Conservation (phyloP, 345 rosid genomes). For the Rhodamnia rubescens region DNA sequence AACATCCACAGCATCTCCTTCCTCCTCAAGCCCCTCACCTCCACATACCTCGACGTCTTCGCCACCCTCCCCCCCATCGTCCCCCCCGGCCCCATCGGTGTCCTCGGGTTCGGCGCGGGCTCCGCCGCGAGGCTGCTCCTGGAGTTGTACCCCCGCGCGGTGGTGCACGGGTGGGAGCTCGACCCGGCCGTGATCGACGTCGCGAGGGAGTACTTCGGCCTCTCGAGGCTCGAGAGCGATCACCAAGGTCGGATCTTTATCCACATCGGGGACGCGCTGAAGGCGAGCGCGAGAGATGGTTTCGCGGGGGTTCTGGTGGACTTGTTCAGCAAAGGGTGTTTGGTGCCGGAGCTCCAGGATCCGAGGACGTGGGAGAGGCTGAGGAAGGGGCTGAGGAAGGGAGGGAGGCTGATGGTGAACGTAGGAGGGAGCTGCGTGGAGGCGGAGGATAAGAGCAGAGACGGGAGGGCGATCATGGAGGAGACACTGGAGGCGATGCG, state of each 20-base stretch:
- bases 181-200: constrained; percentile 74
- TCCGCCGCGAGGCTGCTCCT: constrained; percentile 59
- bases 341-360: constrained; percentile 85
- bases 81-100: constrained; percentile 69
- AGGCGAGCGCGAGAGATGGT: constrained; percentile 38
- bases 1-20: constrained; percentile 88
- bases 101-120: constrained; percentile 87
- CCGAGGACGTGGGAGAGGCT: constrained; percentile 51
- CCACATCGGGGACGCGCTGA: constrained; percentile 57
- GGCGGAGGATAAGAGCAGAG: constrained; percentile 49
- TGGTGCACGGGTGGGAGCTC: constrained; percentile 84
- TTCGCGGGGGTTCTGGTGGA: constrained; percentile 58
- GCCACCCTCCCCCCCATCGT: constrained; percentile 65
- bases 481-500: constrained; percentile 61
- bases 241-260: constrained; percentile 47
- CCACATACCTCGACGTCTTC: constrained; percentile 78
- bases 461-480: constrained; percentile 65
- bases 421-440: constrained; percentile 69
- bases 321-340: constrained; percentile 58
- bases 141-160: constrained; percentile 44
- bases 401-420: constrained; percentile 60
- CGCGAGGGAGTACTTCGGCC: constrained; percentile 68
- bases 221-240: constrained; percentile 49
- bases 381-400: constrained; percentile 45
- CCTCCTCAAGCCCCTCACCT: constrained; percentile 52